Conservation (phyloP, 352 stramenopile species). For the Saprolegnia diclina region DNA sequence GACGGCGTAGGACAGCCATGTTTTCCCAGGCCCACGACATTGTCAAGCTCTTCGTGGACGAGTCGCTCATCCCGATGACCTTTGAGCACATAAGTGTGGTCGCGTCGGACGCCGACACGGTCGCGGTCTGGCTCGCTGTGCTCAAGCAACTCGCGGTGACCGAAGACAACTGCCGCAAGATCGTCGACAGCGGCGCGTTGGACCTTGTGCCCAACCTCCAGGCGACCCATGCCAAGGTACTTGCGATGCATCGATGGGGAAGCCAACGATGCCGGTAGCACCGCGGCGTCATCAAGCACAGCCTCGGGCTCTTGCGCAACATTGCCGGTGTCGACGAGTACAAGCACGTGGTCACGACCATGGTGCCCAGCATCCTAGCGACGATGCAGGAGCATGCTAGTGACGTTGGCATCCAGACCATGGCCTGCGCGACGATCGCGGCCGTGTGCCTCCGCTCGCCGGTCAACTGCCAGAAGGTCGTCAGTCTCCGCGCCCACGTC, state of each 20-base stretch:
- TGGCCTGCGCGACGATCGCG: constrained; percentile 67
- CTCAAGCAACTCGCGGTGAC: constrained; percentile 75
- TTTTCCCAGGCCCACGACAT: constrained; percentile 69
- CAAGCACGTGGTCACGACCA: constrained; percentile 59
- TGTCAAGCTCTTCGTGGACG: constrained; percentile 52
- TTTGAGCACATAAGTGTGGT: constrained; percentile 30
- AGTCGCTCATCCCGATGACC: constrained; percentile 40
- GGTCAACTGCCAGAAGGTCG: constrained; percentile 50
- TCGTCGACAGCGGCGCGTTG: constrained; percentile 52
- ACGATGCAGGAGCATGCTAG: constrained; percentile 47
- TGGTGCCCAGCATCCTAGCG: constrained; percentile 45
- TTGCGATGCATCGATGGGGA: not conserved
- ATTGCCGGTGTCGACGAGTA: constrained; percentile 64
- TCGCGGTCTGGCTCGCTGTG: constrained; percentile 55
- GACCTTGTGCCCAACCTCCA: constrained; percentile 52
- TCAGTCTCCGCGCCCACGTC: constrained; percentile 38
- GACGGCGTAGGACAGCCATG: constrained; percentile 26
- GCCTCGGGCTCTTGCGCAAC: constrained; percentile 64
- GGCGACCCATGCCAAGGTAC: constrained; percentile 36
- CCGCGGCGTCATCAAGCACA: constrained; percentile 48
- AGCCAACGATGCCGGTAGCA: constrained; percentile 28
- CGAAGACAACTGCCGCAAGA: constrained; percentile 67
- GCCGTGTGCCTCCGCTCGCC: constrained; percentile 61
- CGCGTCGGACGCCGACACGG: constrained; percentile 38
- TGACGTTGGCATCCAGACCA: constrained; percentile 56